A percentile compares a stretch with the other conserved stretches of the same genome.
phyloP scores from a whole-genome alignment of 2,329 filamentous ascomycete genomes.

The Xylaria sp. region DNA sequence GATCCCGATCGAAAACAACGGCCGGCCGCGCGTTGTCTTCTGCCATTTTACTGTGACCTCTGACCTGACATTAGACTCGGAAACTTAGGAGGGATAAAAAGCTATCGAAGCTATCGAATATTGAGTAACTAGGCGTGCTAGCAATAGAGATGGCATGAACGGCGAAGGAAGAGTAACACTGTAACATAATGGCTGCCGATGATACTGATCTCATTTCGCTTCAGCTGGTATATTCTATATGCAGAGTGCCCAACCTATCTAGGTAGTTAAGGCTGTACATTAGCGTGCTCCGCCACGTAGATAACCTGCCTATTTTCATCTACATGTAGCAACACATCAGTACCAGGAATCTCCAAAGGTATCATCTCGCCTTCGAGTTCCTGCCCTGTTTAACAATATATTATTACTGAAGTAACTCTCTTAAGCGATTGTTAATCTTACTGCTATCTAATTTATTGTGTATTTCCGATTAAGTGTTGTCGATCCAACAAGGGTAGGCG shows the following conservation, averaged over 20 bases:
- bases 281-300: background rate
- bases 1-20: slow-evolving; percentile 30
- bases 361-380: too few species aligned
- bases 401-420: too few species aligned
- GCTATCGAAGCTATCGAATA: background rate
- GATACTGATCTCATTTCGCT: background rate
- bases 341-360: too few species aligned
- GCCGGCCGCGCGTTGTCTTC: background rate
- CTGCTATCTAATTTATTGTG: too few species aligned
- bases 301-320: too few species aligned
- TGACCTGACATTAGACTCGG: too few species aligned
- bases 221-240: background rate
- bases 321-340: too few species aligned
- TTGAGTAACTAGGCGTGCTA: background rate
- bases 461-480: background rate
- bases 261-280: background rate
- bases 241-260: background rate
- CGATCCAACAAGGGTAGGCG: background rate
- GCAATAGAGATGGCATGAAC: background rate
- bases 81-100: background rate
- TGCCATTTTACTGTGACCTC: background rate
- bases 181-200: background rate
- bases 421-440: too few species aligned
- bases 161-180: background rate
- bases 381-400: too few species aligned